Conservation (phyloP, 768 basidiomycete species). For the Tulasnella sp. region DNA sequence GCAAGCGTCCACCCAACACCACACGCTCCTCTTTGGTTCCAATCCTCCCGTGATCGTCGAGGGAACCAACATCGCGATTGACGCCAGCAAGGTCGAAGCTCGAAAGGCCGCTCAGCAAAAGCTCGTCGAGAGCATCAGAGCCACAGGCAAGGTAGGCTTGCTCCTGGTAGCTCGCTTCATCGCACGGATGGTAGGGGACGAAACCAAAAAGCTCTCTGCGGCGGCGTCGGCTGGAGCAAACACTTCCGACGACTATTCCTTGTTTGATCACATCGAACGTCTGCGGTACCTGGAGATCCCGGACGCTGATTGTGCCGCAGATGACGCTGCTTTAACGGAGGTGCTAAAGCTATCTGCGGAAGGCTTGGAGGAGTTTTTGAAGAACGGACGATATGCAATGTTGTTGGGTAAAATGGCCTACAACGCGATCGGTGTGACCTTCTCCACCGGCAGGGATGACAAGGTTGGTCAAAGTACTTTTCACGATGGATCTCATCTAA, state of each 20-base stretch:
- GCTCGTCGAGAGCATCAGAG: slow-evolving; percentile 45
- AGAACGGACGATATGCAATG: slow-evolving; percentile 47
- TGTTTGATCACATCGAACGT: slow-evolving; percentile 70
- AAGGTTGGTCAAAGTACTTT: slow-evolving; percentile 37
- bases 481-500: slow-evolving; percentile 4
- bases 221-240: slow-evolving; percentile 16
- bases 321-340: slow-evolving; percentile 38
- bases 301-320: slow-evolving; percentile 31
- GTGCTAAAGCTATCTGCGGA: slow-evolving; percentile 47
- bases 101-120: slow-evolving; percentile 50
- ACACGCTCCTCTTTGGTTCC: slow-evolving; percentile 61
- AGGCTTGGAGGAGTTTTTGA: slow-evolving; percentile 60
- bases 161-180: slow-evolving; percentile 61
- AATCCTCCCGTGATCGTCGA: slow-evolving; percentile 45
- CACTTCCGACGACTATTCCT: slow-evolving; percentile 36
- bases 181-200: slow-evolving; percentile 55
- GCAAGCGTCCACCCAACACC: slow-evolving; percentile 45
- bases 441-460: slow-evolving; percentile 52
- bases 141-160: slow-evolving; percentile 34
- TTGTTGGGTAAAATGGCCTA: slow-evolving; percentile 63
- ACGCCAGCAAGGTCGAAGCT: slow-evolving; percentile 28
- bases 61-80: slow-evolving; percentile 25
- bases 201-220: slow-evolving; percentile 45
- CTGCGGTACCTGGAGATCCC: slow-evolving; percentile 55
- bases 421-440: slow-evolving; percentile 66